Evolutionary conservation across 2,329 filamentous ascomycete genomes (phyloP).

Genomic region (Mycosphaerelloides madeirae): DNA sequence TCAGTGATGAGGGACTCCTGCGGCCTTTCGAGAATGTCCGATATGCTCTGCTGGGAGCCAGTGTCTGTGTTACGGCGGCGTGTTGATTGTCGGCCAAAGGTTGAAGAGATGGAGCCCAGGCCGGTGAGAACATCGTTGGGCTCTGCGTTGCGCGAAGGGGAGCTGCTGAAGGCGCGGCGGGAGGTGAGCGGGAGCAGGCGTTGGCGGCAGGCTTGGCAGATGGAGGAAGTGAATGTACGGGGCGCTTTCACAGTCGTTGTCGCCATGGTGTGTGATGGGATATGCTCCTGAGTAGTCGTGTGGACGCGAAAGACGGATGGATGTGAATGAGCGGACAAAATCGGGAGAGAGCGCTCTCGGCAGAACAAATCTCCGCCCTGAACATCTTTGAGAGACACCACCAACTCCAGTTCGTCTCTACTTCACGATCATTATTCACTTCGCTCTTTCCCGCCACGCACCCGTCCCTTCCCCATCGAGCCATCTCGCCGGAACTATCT

Average conservation of each 20-base stretch:
- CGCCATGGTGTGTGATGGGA: conserved; percentile 17
- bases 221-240: conserved; percentile 30
- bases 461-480: conserved; percentile 2
- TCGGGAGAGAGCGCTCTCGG: conserved; percentile 7
- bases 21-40: conserved; percentile 1
- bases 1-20: conserved; percentile 9
- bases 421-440: conserved; percentile 4
- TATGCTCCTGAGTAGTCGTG: background rate
- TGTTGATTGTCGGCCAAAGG: too few relatives aligned
- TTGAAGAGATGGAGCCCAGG: background rate
- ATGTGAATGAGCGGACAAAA: conserved; percentile 8
- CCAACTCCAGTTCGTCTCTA: too few relatives aligned
- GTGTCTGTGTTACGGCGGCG: background rate
- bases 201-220: conserved; percentile 37
- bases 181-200: conserved; percentile 19
- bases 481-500: background rate
- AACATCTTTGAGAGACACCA: background rate
- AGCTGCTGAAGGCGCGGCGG: conserved; percentile 34
- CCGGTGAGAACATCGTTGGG: conserved; percentile 5
- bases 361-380: background rate
- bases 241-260: conserved; percentile 9
- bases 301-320: background rate
- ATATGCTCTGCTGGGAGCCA: background rate
- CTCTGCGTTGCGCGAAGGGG: conserved; percentile 16
- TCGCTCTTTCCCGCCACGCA: conserved; percentile 3